Evolutionary conservation across 306 rosid species (phyloP).

Genomic region (Cicer cuneatum): DNA sequence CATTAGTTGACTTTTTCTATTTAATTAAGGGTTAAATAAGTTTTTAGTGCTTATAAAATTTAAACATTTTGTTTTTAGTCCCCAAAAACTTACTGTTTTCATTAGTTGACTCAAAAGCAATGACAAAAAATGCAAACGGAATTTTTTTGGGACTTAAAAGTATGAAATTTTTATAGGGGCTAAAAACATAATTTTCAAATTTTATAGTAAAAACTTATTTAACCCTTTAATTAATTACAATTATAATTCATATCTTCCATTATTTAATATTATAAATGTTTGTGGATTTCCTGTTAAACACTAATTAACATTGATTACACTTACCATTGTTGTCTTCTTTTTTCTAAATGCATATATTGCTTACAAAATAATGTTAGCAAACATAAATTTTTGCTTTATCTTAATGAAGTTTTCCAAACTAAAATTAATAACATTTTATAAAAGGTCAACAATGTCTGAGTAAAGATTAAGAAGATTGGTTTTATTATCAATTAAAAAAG

Average conservation of each 20-base stretch:
- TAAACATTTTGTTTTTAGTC: no score
- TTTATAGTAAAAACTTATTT: no score
- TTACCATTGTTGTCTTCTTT: background rate
- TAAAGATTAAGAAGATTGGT: background rate
- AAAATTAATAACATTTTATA: background rate
- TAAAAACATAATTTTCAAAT: no score
- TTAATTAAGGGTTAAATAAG: background rate
- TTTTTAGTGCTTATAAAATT: no score
- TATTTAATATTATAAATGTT: background rate
- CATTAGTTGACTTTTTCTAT: background rate
- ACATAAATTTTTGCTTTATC: background rate
- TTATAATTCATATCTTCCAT: background rate
- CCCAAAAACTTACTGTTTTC: no score
- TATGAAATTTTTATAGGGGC: no score
- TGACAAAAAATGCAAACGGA: no score
- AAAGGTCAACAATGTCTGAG: background rate
- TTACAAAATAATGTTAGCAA: constrained; percentile 1
- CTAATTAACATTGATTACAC: background rate
- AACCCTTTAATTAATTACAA: background rate
- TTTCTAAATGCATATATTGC: background rate
- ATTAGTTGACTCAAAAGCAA: no score
- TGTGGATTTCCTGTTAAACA: background rate
- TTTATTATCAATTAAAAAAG: background rate
- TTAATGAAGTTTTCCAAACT: background rate
- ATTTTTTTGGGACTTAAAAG: no score